phyloP scores from a whole-genome alignment of 1,139 yeast species.

The Scheffersomyces lignicola region DNA sequence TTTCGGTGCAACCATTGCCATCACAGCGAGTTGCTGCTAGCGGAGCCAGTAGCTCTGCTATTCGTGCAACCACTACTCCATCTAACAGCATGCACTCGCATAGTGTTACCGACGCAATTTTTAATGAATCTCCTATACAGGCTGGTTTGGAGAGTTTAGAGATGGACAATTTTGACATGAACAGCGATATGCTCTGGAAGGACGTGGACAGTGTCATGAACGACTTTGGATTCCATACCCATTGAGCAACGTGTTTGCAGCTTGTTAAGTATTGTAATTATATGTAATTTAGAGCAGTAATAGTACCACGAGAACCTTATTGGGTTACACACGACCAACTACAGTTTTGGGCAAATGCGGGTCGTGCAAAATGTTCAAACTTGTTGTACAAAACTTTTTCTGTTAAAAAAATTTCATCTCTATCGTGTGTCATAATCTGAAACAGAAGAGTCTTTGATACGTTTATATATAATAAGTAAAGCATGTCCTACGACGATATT shows the following conservation, averaged over 20 bases:
- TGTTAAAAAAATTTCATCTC: constrained; percentile 3
- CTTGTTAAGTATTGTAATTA: constrained; percentile 1
- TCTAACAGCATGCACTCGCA: too few species aligned
- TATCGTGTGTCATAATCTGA: background rate
- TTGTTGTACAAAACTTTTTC: background rate
- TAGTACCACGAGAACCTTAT: background rate
- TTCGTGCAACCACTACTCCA: too few species aligned
- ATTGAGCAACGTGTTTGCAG: constrained; percentile 8
- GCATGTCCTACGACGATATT: constrained; percentile 63
- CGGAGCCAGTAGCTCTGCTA: background rate
- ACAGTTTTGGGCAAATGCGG: too few species aligned
- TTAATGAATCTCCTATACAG: constrained; percentile 34
- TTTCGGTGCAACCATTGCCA: background rate
- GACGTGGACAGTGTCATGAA: constrained; percentile 92
- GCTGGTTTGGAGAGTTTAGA: constrained; percentile 35
- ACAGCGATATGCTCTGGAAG: constrained; percentile 76
- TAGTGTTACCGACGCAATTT: constrained; percentile 9
- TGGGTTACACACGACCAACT: too few species aligned
- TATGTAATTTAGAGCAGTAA: background rate
- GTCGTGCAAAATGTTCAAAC: constrained; percentile 1
- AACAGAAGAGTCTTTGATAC: background rate
- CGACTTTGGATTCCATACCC: constrained; percentile 82
- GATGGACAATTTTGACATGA: constrained; percentile 33
- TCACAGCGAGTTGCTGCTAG: background rate
- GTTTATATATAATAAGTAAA: constrained; percentile 1